A percentile compares a stretch with the other conserved stretches of the same genome.
phyloP scores from a whole-genome alignment of 257 asterid genomes.

The Solanum tacnaense region DNA sequence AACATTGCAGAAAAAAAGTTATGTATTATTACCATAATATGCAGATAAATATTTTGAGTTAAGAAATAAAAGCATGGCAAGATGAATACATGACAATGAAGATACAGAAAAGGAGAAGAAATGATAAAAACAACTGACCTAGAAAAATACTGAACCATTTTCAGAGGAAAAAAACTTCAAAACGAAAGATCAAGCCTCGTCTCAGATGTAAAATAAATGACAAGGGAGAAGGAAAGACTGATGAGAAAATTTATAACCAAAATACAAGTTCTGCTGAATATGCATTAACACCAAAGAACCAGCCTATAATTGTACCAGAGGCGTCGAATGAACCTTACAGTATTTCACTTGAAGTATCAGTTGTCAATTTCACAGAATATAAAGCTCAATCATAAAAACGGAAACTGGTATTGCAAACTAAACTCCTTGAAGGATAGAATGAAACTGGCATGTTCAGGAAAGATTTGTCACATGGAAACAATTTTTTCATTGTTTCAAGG shows the following conservation, averaged over 20 bases:
- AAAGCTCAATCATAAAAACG: background rate
- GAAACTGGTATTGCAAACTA: background rate
- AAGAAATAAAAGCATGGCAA: background rate
- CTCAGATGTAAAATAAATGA: background rate
- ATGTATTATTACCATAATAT: background rate
- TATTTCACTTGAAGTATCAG: background rate
- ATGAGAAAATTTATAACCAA: background rate
- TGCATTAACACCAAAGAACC: background rate
- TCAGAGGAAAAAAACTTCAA: background rate
- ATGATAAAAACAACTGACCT: background rate
- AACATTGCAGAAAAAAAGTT: background rate
- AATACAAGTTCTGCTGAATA: background rate
- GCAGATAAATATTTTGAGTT: background rate
- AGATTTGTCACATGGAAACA: background rate
- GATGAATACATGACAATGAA: background rate
- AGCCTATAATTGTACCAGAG: background rate
- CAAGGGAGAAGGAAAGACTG: background rate
- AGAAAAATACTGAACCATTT: background rate
- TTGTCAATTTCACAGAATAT: background rate
- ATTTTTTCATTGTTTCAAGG: background rate
- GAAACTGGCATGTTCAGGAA: background rate
- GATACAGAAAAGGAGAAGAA: background rate
- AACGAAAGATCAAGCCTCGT: background rate
- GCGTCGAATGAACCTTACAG: background rate
- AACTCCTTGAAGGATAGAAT: background rate